Conservation (phyloP, 208 protist species). For the Trypanosoma vivax region DNA sequence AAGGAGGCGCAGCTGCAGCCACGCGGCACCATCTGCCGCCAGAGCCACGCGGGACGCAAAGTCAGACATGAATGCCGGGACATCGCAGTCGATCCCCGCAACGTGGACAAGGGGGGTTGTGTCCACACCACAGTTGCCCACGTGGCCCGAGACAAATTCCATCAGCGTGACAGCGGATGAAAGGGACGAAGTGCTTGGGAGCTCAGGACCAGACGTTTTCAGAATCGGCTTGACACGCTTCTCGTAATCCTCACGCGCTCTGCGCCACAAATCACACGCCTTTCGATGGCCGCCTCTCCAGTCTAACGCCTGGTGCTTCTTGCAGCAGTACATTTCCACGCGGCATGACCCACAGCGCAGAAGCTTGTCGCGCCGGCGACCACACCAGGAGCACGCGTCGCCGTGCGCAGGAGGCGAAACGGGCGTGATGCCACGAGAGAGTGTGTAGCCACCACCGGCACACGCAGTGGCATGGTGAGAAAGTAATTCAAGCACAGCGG, state of each 20-base stretch:
- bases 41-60: neutral
- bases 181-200: slow-evolving; percentile 1
- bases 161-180: slow-evolving; percentile 18
- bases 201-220: neutral
- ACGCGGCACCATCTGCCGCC: neutral
- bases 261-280: slow-evolving; percentile 50
- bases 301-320: slow-evolving; percentile 62
- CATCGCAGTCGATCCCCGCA: slow-evolving; percentile 18
- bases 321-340: slow-evolving; percentile 70
- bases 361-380: slow-evolving; percentile 45
- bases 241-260: slow-evolving; percentile 38
- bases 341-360: slow-evolving; percentile 66
- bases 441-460: slow-evolving; percentile 12
- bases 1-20: slow-evolving; percentile 37
- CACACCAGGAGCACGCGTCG: slow-evolving; percentile 58
- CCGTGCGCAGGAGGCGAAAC: slow-evolving; percentile 10
- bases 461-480: slow-evolving; percentile 24
- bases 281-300: slow-evolving; percentile 58
- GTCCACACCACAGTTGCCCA: slow-evolving; percentile 11
- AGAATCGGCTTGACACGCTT: slow-evolving; percentile 26
- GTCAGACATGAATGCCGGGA: slow-evolving; percentile 11
- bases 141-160: slow-evolving; percentile 8
- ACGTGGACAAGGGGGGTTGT: slow-evolving; percentile 31
- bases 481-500: slow-evolving; percentile 33
- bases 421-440: slow-evolving; percentile 14